Evolutionary conservation across 2,329 filamentous ascomycete species (phyloP).

Genomic region (Cephalotrichum gorgonifer): DNA sequence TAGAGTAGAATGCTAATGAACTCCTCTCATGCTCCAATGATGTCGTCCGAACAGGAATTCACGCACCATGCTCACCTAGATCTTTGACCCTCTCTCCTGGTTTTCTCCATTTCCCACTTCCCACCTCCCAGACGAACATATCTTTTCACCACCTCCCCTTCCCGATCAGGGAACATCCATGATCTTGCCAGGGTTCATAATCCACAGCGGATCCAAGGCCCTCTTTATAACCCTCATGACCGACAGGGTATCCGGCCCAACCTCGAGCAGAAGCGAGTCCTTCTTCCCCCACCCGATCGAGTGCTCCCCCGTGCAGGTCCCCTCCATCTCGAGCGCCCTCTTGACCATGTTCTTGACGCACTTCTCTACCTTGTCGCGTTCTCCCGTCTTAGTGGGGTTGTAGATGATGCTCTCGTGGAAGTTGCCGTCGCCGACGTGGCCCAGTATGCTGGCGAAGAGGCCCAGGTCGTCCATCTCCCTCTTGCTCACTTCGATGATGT

Average conservation of each 20-base stretch:
- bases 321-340: slow-evolving; percentile 87
- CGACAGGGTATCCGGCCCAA: slow-evolving; percentile 68
- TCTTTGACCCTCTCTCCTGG: neutral
- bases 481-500: slow-evolving; percentile 75
- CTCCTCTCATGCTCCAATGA: neutral
- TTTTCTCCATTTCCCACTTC: neutral
- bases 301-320: slow-evolving; percentile 85
- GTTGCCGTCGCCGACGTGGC: slow-evolving; percentile 88
- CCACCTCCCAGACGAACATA: neutral
- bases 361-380: slow-evolving; percentile 65
- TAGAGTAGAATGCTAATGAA: neutral
- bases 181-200: slow-evolving; percentile 89
- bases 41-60: neutral
- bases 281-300: slow-evolving; percentile 83
- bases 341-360: slow-evolving; percentile 87
- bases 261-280: slow-evolving; percentile 64
- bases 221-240: slow-evolving; percentile 79
- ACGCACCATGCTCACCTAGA: neutral
- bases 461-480: slow-evolving; percentile 80
- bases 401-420: slow-evolving; percentile 94
- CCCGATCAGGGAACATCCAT: slow-evolving; percentile 53
- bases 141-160: slow-evolving; percentile 10
- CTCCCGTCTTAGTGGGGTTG: slow-evolving; percentile 55
- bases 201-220: slow-evolving; percentile 76
- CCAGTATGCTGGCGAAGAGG: slow-evolving; percentile 77